phyloP scores from a whole-genome alignment of 2,329 filamentous ascomycete species.

The Colletotrichum kahawae region DNA sequence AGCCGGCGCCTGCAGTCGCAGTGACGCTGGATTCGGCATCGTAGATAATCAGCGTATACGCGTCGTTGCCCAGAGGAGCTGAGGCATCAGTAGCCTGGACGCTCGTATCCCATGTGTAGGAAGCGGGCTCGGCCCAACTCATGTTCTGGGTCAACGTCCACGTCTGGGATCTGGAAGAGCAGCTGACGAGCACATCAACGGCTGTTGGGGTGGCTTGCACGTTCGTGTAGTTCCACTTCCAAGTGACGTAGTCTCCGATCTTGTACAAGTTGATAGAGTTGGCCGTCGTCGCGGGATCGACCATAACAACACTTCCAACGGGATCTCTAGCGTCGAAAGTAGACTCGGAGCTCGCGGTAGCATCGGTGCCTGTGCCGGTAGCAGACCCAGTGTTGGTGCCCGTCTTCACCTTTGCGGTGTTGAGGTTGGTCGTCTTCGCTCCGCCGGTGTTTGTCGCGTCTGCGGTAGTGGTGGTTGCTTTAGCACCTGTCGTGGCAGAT shows the following conservation, averaged over 20 bases:
- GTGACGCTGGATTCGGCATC: conserved; percentile 59
- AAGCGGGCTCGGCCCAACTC: conserved; percentile 56
- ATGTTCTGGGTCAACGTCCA: conserved; percentile 70
- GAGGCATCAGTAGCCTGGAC: conserved; percentile 50
- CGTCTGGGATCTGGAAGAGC: conserved; percentile 54
- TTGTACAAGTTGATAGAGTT: conserved; percentile 59
- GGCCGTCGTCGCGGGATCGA: conserved; percentile 46
- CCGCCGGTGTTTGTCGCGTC: conserved; percentile 27
- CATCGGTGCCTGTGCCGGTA: conserved; percentile 29
- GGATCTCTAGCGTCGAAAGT: conserved; percentile 52
- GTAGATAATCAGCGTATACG: conserved; percentile 67
- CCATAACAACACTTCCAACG: conserved; percentile 50
- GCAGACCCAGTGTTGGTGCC: conserved; percentile 27
- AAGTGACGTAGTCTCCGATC: conserved; percentile 64
- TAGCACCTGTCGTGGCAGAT: conserved; percentile 17
- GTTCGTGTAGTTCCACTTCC: conserved; percentile 70
- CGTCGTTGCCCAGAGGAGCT: conserved; percentile 54
- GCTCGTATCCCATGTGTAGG: conserved; percentile 62
- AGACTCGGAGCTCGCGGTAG: conserved; percentile 32
- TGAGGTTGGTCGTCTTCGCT: conserved; percentile 41
- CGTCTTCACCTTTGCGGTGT: conserved; percentile 39
- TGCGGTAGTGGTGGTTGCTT: conserved; percentile 22
- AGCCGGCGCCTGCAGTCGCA: conserved; percentile 59
- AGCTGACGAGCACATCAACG: conserved; percentile 64
- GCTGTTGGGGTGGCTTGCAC: conserved; percentile 63